Conservation (phyloP, 2,329 filamentous ascomycete genomes). For the Talaromyces rugulosus region DNA sequence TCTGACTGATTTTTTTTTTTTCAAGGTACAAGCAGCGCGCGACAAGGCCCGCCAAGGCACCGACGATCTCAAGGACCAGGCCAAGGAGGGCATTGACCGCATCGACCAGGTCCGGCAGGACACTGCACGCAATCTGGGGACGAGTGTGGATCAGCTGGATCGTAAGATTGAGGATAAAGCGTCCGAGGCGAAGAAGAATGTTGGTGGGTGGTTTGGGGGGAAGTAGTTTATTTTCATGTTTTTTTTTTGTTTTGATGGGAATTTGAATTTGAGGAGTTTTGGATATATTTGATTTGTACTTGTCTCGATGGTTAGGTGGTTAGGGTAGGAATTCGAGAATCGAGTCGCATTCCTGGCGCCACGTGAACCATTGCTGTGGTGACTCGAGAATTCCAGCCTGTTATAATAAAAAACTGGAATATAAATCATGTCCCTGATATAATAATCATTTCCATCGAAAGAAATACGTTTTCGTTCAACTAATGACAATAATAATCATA, state of each 20-base stretch:
- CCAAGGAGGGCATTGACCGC: conserved; percentile 55
- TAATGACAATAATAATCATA: no score
- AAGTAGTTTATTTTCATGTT: conserved; percentile 12
- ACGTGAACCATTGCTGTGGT: conserved; percentile 7
- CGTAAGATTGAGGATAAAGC: conserved; percentile 74
- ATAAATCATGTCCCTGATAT: not conserved
- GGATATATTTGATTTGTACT: no score
- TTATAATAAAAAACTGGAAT: not conserved
- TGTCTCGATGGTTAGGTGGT: no score
- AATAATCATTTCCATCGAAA: not conserved
- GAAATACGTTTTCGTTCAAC: not conserved
- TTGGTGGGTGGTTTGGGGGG: conserved; percentile 79
- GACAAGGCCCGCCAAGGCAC: conserved; percentile 57
- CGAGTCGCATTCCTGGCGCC: conserved; percentile 3
- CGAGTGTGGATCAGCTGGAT: conserved; percentile 71
- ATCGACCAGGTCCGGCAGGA: conserved; percentile 64
- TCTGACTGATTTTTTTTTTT: conserved; percentile 17
- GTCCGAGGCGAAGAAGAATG: conserved; percentile 74
- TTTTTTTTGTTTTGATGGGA: not conserved
- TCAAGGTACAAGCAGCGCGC: conserved; percentile 42
- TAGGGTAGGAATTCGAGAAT: not conserved
- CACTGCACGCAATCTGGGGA: conserved; percentile 49
- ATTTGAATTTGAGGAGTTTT: no score
- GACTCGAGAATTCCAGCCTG: not conserved
- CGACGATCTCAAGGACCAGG: conserved; percentile 57